Evolutionary conservation across 2,329 filamentous ascomycete species (phyloP), one percentile per base, ranked within the genome.

Genomic region (Aspergillus sp.): DNA sequence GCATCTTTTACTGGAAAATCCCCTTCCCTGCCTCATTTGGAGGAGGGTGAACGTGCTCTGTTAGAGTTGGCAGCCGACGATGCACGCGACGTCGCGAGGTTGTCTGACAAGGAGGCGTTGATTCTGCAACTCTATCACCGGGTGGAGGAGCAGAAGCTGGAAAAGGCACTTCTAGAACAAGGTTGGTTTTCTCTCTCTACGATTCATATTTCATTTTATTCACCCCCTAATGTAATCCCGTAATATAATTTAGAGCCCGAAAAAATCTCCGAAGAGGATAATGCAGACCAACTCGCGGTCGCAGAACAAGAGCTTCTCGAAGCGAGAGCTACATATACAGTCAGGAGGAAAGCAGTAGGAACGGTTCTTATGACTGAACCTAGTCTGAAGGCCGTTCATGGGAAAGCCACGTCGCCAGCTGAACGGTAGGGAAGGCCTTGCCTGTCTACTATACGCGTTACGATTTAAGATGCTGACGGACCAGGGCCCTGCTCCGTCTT

Each of bases 331-430:
- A 75, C 76, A 48, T 86, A 87, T 65, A 75, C 80, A 36, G 73
- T 91, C 47, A 81, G 81, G 52, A 83, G 83, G 62, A 81, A 81
- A 50, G 81, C 86, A 26, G 73, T 83, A 26, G 80, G 85, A 51
- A 81, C 77, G 41, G 80, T 87, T 45, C 67, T 93, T 54, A 80
- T 81, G 55, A 82, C 82, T 47, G 84, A 88, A 57, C 87, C 88
- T 5, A 81, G 86, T 36, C 71, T 94, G 48, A 87, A 86, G 59
- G 84, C 88, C 5, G 81, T 91, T 35, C 86, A 94, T 63, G 72
- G 78, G 49, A 81, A 81, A 39, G 78, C 77, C 8, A 75, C 80
- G 12, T 79, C 80, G 2, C 78, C 79, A 40, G 73, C 82, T 44
- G 86, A 93, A 67, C 79, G 81, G 86, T 87, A 74, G 46, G 64